Conservation (phyloP, 768 basidiomycete genomes). For the Macrolepiota dolichaula region DNA sequence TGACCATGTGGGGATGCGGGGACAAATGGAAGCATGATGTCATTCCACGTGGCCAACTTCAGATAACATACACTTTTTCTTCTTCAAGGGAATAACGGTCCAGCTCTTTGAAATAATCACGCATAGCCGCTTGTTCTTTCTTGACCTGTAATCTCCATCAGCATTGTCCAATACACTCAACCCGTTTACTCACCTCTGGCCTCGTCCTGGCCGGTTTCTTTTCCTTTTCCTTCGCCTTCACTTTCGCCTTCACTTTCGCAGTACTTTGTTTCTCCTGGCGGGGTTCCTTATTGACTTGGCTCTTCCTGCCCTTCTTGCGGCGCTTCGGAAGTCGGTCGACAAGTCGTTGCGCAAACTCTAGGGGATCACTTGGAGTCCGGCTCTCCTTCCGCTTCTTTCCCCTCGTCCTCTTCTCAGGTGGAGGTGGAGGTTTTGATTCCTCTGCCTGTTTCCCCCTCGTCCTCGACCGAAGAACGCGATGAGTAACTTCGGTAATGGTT, state of each 20-base stretch:
- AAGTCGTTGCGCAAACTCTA: constrained; percentile 5
- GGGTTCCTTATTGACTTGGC: constrained; percentile 1
- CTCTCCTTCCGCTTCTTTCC: constrained; percentile 7
- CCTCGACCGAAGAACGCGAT: constrained; percentile 17
- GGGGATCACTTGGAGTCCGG: constrained; percentile 8
- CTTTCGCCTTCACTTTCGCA: constrained; percentile 4
- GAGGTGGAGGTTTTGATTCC: background rate
- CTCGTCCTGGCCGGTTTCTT: constrained; percentile 8
- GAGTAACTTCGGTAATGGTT: constrained; percentile 8
- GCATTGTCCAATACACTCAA: background rate
- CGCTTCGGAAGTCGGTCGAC: constrained; percentile 11
- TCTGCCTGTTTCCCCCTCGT: constrained; percentile 11
- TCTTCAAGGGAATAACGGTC: constrained; percentile 52
- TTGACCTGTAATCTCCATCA: constrained; percentile 34
- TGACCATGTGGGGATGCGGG: constrained; percentile 6
- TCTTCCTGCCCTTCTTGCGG: constrained; percentile 13
- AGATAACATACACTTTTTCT: constrained; percentile 58
- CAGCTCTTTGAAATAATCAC: constrained; percentile 52
- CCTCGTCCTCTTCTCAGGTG: background rate
- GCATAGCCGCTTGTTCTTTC: constrained; percentile 43
- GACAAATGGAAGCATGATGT: constrained; percentile 6
- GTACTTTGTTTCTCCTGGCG: constrained; percentile 13
- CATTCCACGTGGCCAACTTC: constrained; percentile 21
- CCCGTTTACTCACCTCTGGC: constrained; percentile 16
- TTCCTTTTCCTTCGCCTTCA: constrained; percentile 6